These are phyloP conservation scores for Symbiodinium natans DNA, from an alignment of 73 alveolate species.

Conservation along the genomic window DNA sequence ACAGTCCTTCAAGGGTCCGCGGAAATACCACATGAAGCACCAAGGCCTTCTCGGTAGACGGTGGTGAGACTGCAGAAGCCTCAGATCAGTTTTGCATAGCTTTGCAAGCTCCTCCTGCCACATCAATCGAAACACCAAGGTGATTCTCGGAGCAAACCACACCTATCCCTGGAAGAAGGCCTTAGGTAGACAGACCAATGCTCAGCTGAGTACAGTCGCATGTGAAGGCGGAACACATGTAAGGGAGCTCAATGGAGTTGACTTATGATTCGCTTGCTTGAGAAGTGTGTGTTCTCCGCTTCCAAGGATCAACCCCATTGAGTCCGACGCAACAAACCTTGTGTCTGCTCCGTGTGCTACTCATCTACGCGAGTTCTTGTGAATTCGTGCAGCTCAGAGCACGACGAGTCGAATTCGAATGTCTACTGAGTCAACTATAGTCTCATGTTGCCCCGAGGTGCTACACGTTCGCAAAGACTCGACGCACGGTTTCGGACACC, in stretches of 20 bases:
- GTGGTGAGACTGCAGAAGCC: slow-evolving; percentile 62
- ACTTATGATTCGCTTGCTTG: no score
- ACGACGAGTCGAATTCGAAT: no score
- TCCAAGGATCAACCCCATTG: slow-evolving; percentile 64
- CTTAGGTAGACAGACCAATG: slow-evolving; percentile 35
- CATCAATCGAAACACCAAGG: neutral
- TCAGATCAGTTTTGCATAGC: neutral
- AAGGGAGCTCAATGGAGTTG: neutral
- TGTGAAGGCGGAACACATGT: neutral
- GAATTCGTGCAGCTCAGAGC: no score
- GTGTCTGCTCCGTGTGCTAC: slow-evolving; percentile 39
- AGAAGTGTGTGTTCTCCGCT: no score
- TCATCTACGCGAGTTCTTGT: neutral
- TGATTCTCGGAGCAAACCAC: slow-evolving; percentile 71
- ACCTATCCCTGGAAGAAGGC: slow-evolving; percentile 84
- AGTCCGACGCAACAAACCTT: slow-evolving; percentile 50
- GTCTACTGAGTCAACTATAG: no score
- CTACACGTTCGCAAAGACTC: slow-evolving; percentile 82
- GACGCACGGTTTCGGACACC: slow-evolving; percentile 65
- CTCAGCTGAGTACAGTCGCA: slow-evolving; percentile 1
- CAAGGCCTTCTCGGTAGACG: slow-evolving; percentile 61
- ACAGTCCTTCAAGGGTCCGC: neutral
- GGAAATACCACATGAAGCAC: neutral
- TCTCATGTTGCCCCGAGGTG: slow-evolving; percentile 7
- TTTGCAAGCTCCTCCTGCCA: neutral